A percentile compares a stretch with the other conserved stretches of the same genome.
Conservation (phyloP, 2,329 filamentous ascomycete species). For the Pseudogymnoascus sp. region DNA sequence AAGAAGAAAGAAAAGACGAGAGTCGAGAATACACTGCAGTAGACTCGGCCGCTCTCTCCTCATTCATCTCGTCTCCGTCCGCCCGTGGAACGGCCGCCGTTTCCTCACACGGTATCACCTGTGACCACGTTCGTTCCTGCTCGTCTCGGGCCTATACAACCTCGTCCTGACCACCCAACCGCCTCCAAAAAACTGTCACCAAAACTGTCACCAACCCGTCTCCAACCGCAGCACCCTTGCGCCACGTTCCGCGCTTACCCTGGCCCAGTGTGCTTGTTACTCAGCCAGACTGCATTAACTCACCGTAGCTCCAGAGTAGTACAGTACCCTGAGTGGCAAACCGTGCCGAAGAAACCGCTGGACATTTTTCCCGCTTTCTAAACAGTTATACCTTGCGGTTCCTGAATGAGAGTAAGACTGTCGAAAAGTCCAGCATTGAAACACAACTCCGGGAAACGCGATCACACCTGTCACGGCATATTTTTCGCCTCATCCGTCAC, state of each 20-base stretch:
- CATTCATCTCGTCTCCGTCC: neutral
- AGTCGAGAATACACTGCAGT: neutral
- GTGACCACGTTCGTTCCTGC: slow-evolving; percentile 1
- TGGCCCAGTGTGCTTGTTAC: neutral
- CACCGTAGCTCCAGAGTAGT: neutral
- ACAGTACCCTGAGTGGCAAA: neutral
- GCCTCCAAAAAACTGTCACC: neutral
- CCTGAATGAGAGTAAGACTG: neutral
- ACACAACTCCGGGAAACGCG: neutral
- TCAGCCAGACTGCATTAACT: neutral
- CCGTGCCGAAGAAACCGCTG: neutral
- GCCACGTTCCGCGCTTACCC: slow-evolving; percentile 1
- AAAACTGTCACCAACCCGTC: neutral
- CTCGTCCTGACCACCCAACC: neutral
- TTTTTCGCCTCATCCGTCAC: neutral
- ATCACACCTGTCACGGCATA: neutral
- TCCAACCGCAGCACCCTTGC: neutral
- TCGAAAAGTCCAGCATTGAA: neutral
- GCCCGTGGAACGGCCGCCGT: neutral
- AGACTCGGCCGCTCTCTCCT: neutral
- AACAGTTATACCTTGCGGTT: neutral
- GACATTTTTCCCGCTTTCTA: neutral
- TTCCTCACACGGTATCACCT: slow-evolving; percentile 1
- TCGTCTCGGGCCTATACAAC: neutral
- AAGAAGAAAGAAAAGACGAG: neutral